A percentile compares a stretch with the other conserved stretches of the same genome.
These are phyloP conservation scores for Murraya koenigii DNA, from an alignment of 345 rosid species.

Conservation along the genomic window DNA sequence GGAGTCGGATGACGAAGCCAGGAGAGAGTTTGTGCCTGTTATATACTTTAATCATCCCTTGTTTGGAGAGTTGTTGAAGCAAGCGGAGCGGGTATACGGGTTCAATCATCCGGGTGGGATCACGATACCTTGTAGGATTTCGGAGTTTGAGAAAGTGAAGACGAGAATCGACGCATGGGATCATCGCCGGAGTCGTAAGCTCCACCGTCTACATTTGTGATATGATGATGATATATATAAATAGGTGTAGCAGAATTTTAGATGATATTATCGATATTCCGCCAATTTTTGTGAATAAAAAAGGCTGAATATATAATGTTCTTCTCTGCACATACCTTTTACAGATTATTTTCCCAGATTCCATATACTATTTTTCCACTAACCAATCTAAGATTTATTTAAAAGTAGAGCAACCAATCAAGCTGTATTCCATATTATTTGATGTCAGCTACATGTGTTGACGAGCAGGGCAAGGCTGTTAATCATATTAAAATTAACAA, in stretches of 20 bases:
- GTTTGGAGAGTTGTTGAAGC: slow-evolving; percentile 68
- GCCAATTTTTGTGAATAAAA: slow-evolving; percentile 13
- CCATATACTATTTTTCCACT: neutral
- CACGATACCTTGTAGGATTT: slow-evolving; percentile 67
- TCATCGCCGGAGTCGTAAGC: slow-evolving; percentile 26
- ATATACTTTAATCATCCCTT: slow-evolving; percentile 82
- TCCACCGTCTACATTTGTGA: neutral
- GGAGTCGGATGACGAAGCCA: slow-evolving; percentile 41
- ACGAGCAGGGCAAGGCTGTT: neutral
- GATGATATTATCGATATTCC: no score
- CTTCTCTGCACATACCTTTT: neutral
- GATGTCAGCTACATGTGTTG: neutral
- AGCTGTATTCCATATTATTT: neutral
- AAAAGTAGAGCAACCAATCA: neutral
- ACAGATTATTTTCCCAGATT: neutral
- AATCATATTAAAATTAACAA: neutral
- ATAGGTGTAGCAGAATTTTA: no score
- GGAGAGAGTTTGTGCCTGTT: slow-evolving; percentile 67
- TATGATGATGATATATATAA: no score
- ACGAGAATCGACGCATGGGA: slow-evolving; percentile 68
- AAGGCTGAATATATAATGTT: neutral
- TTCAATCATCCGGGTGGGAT: slow-evolving; percentile 74
- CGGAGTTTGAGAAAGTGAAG: slow-evolving; percentile 78
- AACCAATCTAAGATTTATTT: neutral
- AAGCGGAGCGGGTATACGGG: slow-evolving; percentile 76